Conservation (phyloP, 169 alveolate genomes). For the Cardiosporidium cionae region DNA sequence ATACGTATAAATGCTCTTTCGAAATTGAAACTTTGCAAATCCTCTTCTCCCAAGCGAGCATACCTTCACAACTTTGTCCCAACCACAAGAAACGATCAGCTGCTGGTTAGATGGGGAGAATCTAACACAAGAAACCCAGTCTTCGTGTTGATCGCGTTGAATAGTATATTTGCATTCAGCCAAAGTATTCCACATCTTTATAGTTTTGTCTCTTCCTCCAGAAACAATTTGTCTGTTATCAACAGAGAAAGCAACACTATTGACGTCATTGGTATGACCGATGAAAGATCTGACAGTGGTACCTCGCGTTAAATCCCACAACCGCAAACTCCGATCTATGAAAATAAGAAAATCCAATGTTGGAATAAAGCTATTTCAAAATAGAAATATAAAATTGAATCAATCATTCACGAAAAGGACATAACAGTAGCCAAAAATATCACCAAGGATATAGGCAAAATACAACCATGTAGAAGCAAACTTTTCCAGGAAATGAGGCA, state of each 20-base stretch:
- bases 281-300: slow-evolving; percentile 79
- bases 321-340: slow-evolving; percentile 74
- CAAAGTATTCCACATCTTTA: slow-evolving; percentile 95
- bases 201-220: slow-evolving; percentile 94
- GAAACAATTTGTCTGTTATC: slow-evolving; percentile 97
- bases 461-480: too few relatives aligned
- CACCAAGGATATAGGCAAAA: too few relatives aligned
- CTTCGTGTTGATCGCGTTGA: slow-evolving; percentile 85
- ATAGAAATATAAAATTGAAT: neutral
- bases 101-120: slow-evolving; percentile 90
- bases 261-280: slow-evolving; percentile 87
- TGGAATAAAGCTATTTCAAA: neutral
- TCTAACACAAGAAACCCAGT: slow-evolving; percentile 94
- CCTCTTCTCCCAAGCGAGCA: neutral
- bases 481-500: too few relatives aligned
- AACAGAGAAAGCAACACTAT: slow-evolving; percentile 93
- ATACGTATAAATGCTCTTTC: too few relatives aligned
- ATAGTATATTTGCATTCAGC: slow-evolving; percentile 94
- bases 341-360: neutral
- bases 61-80: slow-evolving; percentile 93
- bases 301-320: slow-evolving; percentile 85
- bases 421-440: neutral
- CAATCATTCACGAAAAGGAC: too few relatives aligned
- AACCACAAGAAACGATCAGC: slow-evolving; percentile 91
- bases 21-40: neutral